Evolutionary conservation across 306 rosid genomes (phyloP).

Genomic region (Vigna nakashimae): DNA sequence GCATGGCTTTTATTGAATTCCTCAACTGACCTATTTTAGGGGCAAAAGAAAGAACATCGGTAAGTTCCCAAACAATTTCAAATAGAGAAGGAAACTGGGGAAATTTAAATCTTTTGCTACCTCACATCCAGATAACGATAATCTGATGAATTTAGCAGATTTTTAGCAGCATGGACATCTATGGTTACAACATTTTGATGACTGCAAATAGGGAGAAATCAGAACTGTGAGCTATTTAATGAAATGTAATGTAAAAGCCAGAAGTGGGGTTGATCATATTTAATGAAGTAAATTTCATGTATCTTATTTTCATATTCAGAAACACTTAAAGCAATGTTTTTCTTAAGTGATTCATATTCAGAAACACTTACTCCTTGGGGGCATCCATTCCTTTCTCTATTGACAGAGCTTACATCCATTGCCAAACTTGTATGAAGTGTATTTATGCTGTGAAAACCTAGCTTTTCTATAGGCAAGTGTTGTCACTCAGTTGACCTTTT

Average conservation of each 20-base stretch:
- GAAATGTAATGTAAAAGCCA: constrained; percentile 6
- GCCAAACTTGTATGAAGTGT: not conserved
- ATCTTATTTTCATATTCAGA: not conserved
- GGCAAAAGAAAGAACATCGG: not conserved
- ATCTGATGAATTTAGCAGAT: constrained; percentile 43
- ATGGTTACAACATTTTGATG: constrained; percentile 39
- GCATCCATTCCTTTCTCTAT: constrained; percentile 40
- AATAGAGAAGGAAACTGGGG: constrained; percentile 7
- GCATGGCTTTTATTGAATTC: constrained; percentile 52
- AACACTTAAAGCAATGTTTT: not conserved
- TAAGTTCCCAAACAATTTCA: not conserved
- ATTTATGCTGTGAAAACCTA: constrained; percentile 3
- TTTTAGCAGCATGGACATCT: constrained; percentile 42
- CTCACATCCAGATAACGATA: constrained; percentile 51
- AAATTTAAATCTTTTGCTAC: constrained; percentile 25
- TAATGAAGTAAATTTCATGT: not conserved
- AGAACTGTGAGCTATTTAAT: constrained; percentile 7
- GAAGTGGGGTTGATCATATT: not conserved
- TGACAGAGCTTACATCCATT: not conserved
- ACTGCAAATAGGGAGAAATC: constrained; percentile 32
- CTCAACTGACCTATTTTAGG: constrained; percentile 43
- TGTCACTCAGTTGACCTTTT: constrained; percentile 30
- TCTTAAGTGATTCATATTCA: not conserved
- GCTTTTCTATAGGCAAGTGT: not conserved
- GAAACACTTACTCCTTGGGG: constrained; percentile 38